These are phyloP conservation scores for Blastobotrys attinorum DNA, from an alignment of 805 yeast species.

Conservation along the genomic window DNA sequence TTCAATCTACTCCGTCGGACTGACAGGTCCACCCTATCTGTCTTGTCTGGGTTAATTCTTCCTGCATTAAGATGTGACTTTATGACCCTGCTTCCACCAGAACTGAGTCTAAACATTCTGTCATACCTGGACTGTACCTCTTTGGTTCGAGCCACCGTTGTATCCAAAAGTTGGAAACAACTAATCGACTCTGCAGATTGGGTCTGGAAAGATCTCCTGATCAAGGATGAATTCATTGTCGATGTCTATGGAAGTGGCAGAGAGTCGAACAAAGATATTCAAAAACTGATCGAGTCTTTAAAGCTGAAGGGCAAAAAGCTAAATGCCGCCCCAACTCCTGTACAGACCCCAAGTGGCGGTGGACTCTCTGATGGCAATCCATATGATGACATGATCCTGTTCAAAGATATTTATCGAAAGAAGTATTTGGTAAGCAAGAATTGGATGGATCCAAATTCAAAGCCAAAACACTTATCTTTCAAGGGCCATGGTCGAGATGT, in stretches of 20 bases:
- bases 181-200: constrained; percentile 52
- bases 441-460: constrained; percentile 72
- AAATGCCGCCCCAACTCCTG: neutral
- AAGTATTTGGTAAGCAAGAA: constrained; percentile 49
- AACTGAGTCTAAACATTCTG: constrained; percentile 60
- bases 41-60: constrained; percentile 45
- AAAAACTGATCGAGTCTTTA: neutral
- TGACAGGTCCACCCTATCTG: constrained; percentile 54
- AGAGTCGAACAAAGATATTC: no score
- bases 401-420: constrained; percentile 54
- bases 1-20: constrained; percentile 49
- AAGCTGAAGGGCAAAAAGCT: neutral
- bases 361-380: neutral
- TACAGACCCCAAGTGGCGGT: neutral
- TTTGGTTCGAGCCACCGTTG: constrained; percentile 52
- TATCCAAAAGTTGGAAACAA: constrained; percentile 61
- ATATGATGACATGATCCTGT: constrained; percentile 14
- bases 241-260: neutral
- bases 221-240: constrained; percentile 36
- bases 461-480: constrained; percentile 59
- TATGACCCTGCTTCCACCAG: constrained; percentile 62
- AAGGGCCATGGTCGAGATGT: constrained; percentile 70
- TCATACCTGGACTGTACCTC: constrained; percentile 55
- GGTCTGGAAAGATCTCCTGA: constrained; percentile 64
- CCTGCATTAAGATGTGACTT: constrained; percentile 65